Percentiles rank a stretch among this genome's conserved stretches.
These are phyloP conservation scores for Myxozyma geophila DNA, from an alignment of 805 yeast species.

Conservation along the genomic window DNA sequence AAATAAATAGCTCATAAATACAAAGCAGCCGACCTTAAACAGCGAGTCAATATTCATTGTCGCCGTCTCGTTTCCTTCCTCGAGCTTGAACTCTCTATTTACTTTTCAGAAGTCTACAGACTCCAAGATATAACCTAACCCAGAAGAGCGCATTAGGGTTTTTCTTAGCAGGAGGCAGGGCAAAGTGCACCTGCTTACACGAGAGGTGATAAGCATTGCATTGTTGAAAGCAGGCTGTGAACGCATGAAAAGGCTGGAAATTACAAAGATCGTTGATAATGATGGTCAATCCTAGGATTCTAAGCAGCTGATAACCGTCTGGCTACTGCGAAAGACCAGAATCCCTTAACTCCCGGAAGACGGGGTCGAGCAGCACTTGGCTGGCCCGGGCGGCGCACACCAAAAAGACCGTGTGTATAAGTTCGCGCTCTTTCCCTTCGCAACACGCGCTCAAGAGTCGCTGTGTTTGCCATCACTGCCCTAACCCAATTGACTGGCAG, in stretches of 20 bases:
- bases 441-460: too few relatives aligned
- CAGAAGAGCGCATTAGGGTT: too few relatives aligned
- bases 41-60: constrained; percentile 23
- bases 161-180: too few relatives aligned
- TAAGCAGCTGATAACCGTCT: background rate
- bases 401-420: too few relatives aligned
- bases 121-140: background rate
- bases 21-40: constrained; percentile 19
- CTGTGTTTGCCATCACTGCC: too few relatives aligned
- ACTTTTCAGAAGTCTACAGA: background rate
- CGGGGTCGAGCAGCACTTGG: too few relatives aligned
- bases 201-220: background rate
- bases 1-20: background rate
- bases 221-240: background rate
- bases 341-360: too few relatives aligned
- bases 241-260: background rate
- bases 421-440: too few relatives aligned
- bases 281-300: background rate
- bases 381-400: too few relatives aligned
- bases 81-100: too few relatives aligned
- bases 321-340: too few relatives aligned
- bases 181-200: background rate
- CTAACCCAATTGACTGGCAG: too few relatives aligned
- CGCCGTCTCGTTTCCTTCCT: background rate
- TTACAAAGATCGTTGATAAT: background rate